Conservation (phyloP, 2,329 filamentous ascomycete genomes). For the Fusarium incarnatum region DNA sequence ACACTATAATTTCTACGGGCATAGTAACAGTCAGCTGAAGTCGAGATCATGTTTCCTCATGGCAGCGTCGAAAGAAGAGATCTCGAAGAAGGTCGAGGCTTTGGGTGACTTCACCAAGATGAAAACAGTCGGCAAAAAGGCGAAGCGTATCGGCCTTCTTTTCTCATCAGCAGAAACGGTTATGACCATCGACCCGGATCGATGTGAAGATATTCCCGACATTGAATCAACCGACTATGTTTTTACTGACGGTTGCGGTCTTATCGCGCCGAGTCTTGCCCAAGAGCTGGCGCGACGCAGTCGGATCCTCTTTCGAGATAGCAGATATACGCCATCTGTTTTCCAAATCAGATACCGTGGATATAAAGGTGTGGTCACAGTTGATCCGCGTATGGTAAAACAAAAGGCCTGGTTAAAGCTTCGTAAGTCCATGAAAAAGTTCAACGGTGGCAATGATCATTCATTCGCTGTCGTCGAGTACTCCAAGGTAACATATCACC, state of each 20-base stretch:
- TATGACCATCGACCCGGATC: not conserved
- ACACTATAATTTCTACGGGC: conserved; percentile 8
- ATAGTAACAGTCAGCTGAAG: conserved; percentile 8
- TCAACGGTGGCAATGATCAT: not conserved
- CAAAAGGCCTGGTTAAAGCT: not conserved
- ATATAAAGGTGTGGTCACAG: not conserved
- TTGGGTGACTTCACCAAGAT: conserved; percentile 6
- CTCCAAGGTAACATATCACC: not conserved
- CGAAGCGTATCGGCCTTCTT: not conserved
- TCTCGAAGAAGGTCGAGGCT: not conserved
- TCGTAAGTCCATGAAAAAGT: conserved; percentile 20
- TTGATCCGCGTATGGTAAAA: conserved; percentile 4
- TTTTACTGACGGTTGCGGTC: conserved; percentile 7
- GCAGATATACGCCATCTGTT: not conserved
- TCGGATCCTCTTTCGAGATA: not conserved
- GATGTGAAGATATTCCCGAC: not conserved
- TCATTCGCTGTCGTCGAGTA: conserved; percentile 6
- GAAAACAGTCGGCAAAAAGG: conserved; percentile 6
- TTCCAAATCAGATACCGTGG: conserved; percentile 9
- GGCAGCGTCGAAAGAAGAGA: not conserved
- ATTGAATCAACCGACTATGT: not conserved
- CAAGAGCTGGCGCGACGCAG: not conserved
- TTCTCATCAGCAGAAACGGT: not conserved
- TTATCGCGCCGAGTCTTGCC: not conserved
- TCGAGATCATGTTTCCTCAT: conserved; percentile 9